These are phyloP conservation scores for Asterophora lycoperdoides DNA, from an alignment of 768 basidiomycete species.

Conservation along the genomic window DNA sequence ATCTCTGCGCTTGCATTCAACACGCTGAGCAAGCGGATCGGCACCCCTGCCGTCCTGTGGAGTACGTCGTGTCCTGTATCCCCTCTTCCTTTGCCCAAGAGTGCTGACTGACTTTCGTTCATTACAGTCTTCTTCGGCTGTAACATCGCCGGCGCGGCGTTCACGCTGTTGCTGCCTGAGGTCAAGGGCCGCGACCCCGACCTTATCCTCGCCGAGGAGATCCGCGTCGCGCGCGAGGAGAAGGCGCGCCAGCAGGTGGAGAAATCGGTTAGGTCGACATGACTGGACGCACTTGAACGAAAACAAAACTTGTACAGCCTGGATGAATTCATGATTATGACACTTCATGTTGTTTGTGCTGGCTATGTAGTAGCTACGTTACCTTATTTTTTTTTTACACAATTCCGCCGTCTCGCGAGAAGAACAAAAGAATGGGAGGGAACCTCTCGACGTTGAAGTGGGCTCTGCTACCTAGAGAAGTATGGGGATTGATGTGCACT, in stretches of 20 bases:
- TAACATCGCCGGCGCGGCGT: conserved; percentile 51
- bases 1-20: conserved; percentile 73
- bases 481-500: too few species aligned
- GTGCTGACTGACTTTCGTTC: neutral
- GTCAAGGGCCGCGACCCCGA: conserved; percentile 39
- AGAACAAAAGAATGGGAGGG: too few species aligned
- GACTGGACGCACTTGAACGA: too few species aligned
- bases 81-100: neutral
- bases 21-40: conserved; percentile 52
- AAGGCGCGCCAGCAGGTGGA: neutral
- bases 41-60: conserved; percentile 66
- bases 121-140: conserved; percentile 61
- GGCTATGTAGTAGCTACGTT: too few species aligned
- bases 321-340: too few species aligned
- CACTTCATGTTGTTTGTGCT: too few species aligned
- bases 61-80: conserved; percentile 56
- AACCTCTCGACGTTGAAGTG: too few species aligned
- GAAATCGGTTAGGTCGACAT: too few species aligned
- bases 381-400: too few species aligned
- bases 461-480: too few species aligned
- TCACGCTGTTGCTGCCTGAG: conserved; percentile 36
- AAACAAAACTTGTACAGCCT: too few species aligned
- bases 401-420: too few species aligned
- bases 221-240: conserved; percentile 13
- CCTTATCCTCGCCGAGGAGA: conserved; percentile 31